Conservation (phyloP, 1,284 basidiomycete species). For the Leccinum variabile region DNA sequence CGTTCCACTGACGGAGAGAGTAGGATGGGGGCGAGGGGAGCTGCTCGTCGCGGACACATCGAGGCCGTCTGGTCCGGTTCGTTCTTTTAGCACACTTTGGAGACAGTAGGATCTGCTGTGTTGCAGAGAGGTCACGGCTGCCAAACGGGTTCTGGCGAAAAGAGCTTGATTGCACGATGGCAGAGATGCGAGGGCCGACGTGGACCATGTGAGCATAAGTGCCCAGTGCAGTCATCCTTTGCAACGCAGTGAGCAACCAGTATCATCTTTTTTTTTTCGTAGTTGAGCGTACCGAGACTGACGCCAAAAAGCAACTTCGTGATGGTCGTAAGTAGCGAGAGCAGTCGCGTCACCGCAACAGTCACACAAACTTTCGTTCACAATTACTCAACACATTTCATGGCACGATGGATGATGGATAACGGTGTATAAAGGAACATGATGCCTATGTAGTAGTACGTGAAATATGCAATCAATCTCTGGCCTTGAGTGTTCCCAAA, state of each 20-base stretch:
- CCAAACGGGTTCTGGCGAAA: slow-evolving; percentile 9
- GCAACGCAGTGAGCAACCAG: slow-evolving; percentile 9
- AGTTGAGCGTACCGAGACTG: slow-evolving; percentile 51
- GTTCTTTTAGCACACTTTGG: slow-evolving; percentile 5
- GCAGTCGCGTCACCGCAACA: slow-evolving; percentile 7
- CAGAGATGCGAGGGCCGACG: slow-evolving; percentile 55
- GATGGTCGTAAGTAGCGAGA: slow-evolving; percentile 14
- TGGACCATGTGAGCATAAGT: slow-evolving; percentile 81
- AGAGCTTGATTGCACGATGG: slow-evolving; percentile 16
- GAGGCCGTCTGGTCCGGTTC: not conserved
- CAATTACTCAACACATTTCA: not conserved
- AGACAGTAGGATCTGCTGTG: slow-evolving; percentile 8
- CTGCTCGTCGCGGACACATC: not conserved
- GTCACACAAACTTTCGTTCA: slow-evolving; percentile 6
- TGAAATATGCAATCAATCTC: slow-evolving; percentile 47
- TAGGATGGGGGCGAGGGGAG: not conserved
- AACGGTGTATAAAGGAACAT: slow-evolving; percentile 37
- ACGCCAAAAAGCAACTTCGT: slow-evolving; percentile 33
- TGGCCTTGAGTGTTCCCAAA: slow-evolving; percentile 87
- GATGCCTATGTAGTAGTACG: slow-evolving; percentile 37
- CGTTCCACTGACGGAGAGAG: slow-evolving; percentile 2
- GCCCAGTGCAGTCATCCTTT: slow-evolving; percentile 70
- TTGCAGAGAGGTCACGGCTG: not conserved
- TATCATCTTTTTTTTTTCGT: not conserved
- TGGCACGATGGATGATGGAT: not conserved